These are phyloP conservation scores for Tetracentron sinense DNA, from an alignment of 164 flowering plant genomes.

Conservation along the genomic window DNA sequence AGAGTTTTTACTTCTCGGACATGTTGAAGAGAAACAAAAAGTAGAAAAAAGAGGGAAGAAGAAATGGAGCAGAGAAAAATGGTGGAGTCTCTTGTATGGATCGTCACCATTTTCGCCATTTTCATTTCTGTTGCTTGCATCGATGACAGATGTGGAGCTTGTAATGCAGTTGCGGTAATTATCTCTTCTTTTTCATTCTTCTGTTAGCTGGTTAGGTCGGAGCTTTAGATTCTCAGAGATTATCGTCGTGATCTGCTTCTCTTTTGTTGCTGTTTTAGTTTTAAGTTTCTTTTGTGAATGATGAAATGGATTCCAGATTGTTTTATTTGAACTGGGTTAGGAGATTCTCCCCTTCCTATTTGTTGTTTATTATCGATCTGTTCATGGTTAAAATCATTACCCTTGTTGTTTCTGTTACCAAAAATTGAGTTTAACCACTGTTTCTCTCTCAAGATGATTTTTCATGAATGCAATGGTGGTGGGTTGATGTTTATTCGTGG, in stretches of 20 bases:
- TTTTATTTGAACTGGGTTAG: neutral
- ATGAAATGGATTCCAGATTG: neutral
- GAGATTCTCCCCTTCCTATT: neutral
- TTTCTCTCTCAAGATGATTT: no score
- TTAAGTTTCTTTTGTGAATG: neutral
- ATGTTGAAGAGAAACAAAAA: no score
- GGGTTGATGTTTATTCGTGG: no score
- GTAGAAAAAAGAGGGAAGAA: no score
- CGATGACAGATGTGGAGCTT: constrained; percentile 86
- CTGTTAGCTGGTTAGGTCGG: neutral
- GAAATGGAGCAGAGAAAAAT: constrained; percentile 15
- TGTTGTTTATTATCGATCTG: neutral
- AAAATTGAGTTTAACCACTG: no score
- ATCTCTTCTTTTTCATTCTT: neutral
- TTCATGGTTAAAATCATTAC: no score
- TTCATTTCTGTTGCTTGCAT: constrained; percentile 30
- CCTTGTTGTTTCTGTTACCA: neutral
- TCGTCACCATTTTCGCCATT: constrained; percentile 21
- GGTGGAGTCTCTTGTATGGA: constrained; percentile 20
- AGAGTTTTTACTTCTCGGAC: no score
- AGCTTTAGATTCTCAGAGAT: neutral
- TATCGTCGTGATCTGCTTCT: neutral
- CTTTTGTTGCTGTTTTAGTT: neutral
- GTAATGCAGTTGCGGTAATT: constrained; percentile 78
- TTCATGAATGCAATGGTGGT: no score